phyloP scores from a whole-genome alignment of 805 yeast genomes.

The Sugiyamaella marilandica region DNA sequence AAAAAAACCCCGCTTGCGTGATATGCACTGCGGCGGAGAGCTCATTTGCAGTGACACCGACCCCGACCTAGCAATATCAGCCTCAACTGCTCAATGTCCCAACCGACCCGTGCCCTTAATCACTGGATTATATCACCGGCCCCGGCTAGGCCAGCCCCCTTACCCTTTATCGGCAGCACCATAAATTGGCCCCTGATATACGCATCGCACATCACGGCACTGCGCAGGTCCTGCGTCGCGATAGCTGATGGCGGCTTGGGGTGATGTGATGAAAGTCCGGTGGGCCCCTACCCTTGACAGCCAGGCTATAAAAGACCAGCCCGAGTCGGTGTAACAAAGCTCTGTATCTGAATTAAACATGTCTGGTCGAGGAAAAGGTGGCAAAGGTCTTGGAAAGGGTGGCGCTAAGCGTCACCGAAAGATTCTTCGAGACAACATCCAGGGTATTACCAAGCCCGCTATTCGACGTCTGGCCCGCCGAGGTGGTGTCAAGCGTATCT shows the following conservation, averaged over 20 bases:
- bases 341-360: slow-evolving; percentile 10
- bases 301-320: background rate
- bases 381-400: slow-evolving; percentile 99
- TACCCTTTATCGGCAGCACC: background rate
- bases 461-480: slow-evolving; percentile 99
- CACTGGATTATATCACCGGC: background rate
- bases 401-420: slow-evolving; percentile 99
- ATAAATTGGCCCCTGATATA: slow-evolving; percentile 7
- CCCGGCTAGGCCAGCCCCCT: background rate
- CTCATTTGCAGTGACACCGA: background rate
- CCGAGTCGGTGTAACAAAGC: too few relatives aligned
- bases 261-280: too few relatives aligned
- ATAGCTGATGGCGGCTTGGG: too few relatives aligned
- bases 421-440: slow-evolving; percentile 98
- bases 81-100: background rate
- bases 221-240: background rate
- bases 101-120: background rate
- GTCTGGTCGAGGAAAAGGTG: slow-evolving; percentile 90
- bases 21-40: background rate
- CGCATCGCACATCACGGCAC: slow-evolving; percentile 3
- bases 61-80: slow-evolving; percentile 5
- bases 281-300: too few relatives aligned
- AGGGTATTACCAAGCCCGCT: slow-evolving; percentile 99
- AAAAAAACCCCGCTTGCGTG: background rate
- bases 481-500: slow-evolving; percentile 99